Evolutionary conservation across 2,329 filamentous ascomycete species (phyloP), one percentile per base, ranked within the genome.

Genomic region (Keithomyces neogunnii): DNA sequence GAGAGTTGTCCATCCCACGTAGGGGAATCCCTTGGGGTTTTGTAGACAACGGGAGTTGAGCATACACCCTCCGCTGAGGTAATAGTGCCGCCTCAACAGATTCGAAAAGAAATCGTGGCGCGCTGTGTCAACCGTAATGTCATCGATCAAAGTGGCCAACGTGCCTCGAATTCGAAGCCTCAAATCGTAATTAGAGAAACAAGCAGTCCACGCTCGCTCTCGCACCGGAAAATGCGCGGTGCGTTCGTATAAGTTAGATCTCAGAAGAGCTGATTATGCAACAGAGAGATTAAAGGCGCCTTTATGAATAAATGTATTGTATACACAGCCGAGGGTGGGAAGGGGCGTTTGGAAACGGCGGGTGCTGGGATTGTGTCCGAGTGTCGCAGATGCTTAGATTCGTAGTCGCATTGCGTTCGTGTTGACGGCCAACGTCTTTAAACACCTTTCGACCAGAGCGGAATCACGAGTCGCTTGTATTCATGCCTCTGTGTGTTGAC

Each of bases 1-100:
- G 81, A 73, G 84, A 81, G 72, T 86, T 83, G 76, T 92, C 88
- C 88, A 93, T 93, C 66, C 81, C 83, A 71, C 70, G 67, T 74
- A 74, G 67, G 64, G 29, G 30, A n/a, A 31, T 9, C 31, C 73
- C 70, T 67, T 72, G 9, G 11, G 36, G 7, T 38, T 69, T 69
- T 63, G 70, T 67, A 69, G 73, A 72, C 68, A 74, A 72, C 74
- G 73, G 70, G 78, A 75, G 75, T 80, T 76, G 66, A 81, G 39
- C n/a, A 26, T 45, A 31, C 75, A 75, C 78, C 79, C 73, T 80
- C 11, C 36, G 36, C 4, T 39, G 36, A 13, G 36, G 11, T 77
- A 73, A 77, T 78, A 26, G 19, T 44, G 40, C 26, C 26, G 30
- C 40, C 40, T 44, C 26, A 35, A 35, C 33, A 35, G 11, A 6